Conservation (phyloP, 75 land plant species). For the Adiantum capillusveneris region DNA sequence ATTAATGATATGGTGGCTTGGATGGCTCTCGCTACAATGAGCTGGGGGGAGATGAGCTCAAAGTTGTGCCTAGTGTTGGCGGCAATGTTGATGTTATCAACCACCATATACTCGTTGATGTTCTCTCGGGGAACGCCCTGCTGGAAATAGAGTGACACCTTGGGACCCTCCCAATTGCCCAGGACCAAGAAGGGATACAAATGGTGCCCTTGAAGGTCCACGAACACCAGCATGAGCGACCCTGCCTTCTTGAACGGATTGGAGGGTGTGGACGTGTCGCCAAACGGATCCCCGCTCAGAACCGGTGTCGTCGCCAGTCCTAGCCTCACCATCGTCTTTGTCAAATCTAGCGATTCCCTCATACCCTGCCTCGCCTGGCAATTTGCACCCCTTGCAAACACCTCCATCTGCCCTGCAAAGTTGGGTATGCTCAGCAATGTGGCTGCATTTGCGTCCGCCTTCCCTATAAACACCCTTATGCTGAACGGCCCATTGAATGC, state of each 20-base stretch:
- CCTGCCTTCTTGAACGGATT: not conserved
- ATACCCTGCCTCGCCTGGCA: not conserved
- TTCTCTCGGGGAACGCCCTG: not conserved
- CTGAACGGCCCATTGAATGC: slow-evolving; percentile 5
- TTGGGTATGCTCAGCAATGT: not conserved
- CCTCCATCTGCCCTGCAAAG: not conserved
- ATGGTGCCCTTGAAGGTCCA: not conserved
- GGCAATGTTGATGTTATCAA: too few species aligned
- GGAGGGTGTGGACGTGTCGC: not conserved
- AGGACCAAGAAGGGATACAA: not conserved
- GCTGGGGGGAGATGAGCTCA: too few species aligned
- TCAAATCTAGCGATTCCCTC: slow-evolving; percentile 6
- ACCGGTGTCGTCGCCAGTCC: not conserved
- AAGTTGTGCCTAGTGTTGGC: too few species aligned
- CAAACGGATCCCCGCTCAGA: not conserved
- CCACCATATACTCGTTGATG: slow-evolving; percentile 5
- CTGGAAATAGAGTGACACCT: not conserved
- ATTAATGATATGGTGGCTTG: too few species aligned
- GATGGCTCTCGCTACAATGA: too few species aligned
- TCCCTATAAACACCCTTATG: not conserved
- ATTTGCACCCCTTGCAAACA: slow-evolving; percentile 2
- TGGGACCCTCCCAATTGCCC: too few species aligned
- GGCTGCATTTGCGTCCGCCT: not conserved
- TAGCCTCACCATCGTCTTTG: slow-evolving; percentile 8
- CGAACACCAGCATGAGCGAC: not conserved